Conservation (phyloP, 2,329 filamentous ascomycete genomes). For the Geoglossum cookeanum region DNA sequence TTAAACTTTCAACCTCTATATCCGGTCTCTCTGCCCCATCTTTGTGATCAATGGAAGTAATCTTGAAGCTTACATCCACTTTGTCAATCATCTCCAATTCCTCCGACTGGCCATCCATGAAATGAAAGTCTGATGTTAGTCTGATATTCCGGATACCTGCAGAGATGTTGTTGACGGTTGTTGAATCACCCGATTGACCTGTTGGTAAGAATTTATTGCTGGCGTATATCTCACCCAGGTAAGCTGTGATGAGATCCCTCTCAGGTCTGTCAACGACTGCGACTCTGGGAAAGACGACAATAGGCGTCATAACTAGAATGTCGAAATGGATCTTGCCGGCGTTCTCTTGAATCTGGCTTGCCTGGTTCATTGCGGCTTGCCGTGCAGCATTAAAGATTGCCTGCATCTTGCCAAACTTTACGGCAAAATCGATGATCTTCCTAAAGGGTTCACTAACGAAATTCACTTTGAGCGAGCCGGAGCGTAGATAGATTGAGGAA, state of each 20-base stretch:
- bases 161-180: slow-evolving; percentile 73
- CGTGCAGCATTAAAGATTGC: slow-evolving; percentile 94
- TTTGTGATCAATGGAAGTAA: slow-evolving; percentile 80
- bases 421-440: slow-evolving; percentile 92
- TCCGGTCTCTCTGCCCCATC: slow-evolving; percentile 63
- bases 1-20: slow-evolving; percentile 72
- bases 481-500: slow-evolving; percentile 72
- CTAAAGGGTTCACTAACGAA: slow-evolving; percentile 94
- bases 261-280: slow-evolving; percentile 49
- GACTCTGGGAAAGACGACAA: slow-evolving; percentile 77
- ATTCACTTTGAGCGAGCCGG: slow-evolving; percentile 90
- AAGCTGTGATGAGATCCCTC: slow-evolving; percentile 74
- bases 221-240: slow-evolving; percentile 91
- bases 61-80: slow-evolving; percentile 80
- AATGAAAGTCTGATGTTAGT: slow-evolving; percentile 78
- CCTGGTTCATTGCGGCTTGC: slow-evolving; percentile 83
- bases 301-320: slow-evolving; percentile 81
- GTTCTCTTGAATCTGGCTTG: slow-evolving; percentile 79
- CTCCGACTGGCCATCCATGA: slow-evolving; percentile 49
- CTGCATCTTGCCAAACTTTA: slow-evolving; percentile 99
- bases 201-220: slow-evolving; percentile 81
- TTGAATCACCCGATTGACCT: slow-evolving; percentile 53
- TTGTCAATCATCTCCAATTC: slow-evolving; percentile 95
- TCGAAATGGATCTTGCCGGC: slow-evolving; percentile 87
- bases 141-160: slow-evolving; percentile 84